Conservation (phyloP, 345 rosid genomes). For the Hibiscus trionum region DNA sequence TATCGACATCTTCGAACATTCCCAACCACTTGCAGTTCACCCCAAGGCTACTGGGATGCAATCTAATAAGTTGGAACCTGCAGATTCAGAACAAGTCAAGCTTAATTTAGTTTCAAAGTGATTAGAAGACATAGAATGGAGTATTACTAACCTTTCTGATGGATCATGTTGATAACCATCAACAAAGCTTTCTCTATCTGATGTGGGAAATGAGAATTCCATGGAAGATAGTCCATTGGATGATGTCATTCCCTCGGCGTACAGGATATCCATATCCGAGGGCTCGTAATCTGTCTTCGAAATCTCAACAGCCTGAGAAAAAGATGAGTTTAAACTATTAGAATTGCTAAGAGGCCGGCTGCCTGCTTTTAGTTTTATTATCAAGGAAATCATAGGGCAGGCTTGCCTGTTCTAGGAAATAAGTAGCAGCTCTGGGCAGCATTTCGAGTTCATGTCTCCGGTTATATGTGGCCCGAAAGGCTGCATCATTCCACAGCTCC, state of each 20-base stretch:
- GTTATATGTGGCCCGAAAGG: conserved; percentile 74
- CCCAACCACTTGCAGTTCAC: conserved; percentile 72
- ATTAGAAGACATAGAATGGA: not conserved
- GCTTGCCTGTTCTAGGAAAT: conserved; percentile 80
- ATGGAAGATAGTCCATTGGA: conserved; percentile 61
- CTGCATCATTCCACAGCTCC: conserved; percentile 65
- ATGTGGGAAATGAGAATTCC: conserved; percentile 63
- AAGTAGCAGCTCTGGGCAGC: conserved; percentile 67
- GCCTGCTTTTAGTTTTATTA: not conserved
- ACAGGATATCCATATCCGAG: conserved; percentile 72
- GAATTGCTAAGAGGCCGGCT: not conserved
- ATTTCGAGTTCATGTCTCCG: conserved; percentile 55
- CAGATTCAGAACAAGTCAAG: conserved; percentile 10
- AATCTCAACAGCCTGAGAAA: conserved; percentile 65
- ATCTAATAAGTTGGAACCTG: conserved; percentile 84
- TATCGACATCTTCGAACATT: conserved; percentile 76
- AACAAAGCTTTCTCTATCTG: conserved; percentile 22
- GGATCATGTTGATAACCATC: conserved; percentile 42
- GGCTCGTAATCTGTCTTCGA: conserved; percentile 64
- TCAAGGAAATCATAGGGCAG: not conserved
- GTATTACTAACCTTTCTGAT: conserved; percentile 38
- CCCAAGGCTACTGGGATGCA: conserved; percentile 60
- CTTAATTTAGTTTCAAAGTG: not conserved
- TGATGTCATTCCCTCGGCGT: conserved; percentile 65
- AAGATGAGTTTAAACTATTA: conserved; percentile 6